Conservation (phyloP, 2,329 filamentous ascomycete species). For the Colletotrichum cereale region DNA sequence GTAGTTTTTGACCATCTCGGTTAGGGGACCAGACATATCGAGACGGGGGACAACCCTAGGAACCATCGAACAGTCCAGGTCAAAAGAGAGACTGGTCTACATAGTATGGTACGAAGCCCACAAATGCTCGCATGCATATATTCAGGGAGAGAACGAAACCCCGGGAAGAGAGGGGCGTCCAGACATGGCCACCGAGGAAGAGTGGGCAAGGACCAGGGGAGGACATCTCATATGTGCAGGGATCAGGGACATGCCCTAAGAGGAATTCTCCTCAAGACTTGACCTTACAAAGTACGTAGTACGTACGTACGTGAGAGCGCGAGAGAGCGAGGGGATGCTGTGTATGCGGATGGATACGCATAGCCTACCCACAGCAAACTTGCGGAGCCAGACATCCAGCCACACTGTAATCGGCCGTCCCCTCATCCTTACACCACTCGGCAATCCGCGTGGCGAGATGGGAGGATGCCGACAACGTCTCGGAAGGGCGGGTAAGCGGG, state of each 20-base stretch:
- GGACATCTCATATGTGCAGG: conserved; percentile 20
- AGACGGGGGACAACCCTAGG: not conserved
- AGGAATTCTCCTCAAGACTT: conserved; percentile 24
- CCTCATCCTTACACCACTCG: not conserved
- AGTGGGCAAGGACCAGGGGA: conserved; percentile 12
- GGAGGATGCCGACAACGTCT: conserved; percentile 1
- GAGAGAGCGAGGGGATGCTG: no score
- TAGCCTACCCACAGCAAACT: not conserved
- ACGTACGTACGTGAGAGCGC: no score
- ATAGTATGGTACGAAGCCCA: conserved; percentile 18
- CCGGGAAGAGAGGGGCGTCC: not conserved
- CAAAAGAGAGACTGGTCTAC: conserved; percentile 11
- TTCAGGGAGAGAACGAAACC: conserved; percentile 20
- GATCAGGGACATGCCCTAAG: conserved; percentile 11
- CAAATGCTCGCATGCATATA: conserved; percentile 5
- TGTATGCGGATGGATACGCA: no score
- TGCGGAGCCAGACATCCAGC: not conserved
- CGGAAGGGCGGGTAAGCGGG: not conserved
- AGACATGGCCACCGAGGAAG: conserved; percentile 21
- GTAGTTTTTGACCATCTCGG: conserved; percentile 19
- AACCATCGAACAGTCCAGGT: not conserved
- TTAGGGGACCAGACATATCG: conserved; percentile 16
- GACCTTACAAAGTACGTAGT: not conserved
- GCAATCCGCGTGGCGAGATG: not conserved
- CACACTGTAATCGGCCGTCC: not conserved